A percentile compares a stretch with the other conserved stretches of the same genome.
These are phyloP conservation scores for Sclerotiophoma versabilis DNA, from an alignment of 2,329 filamentous ascomycete genomes.

Conservation along the genomic window DNA sequence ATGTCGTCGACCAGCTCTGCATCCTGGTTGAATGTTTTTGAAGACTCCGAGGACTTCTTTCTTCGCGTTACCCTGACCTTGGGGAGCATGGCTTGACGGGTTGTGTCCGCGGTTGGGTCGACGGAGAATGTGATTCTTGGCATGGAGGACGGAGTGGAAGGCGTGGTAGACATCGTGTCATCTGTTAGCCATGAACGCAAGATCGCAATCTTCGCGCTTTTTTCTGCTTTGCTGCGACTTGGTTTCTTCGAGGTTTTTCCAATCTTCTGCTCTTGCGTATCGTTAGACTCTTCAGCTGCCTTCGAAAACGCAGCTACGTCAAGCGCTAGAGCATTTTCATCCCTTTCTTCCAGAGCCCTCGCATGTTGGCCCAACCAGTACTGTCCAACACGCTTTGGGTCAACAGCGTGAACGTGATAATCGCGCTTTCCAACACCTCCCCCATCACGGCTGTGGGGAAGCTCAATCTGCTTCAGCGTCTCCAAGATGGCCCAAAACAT, in stretches of 20 bases:
- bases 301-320: not conserved
- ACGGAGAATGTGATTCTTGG: constrained; percentile 30
- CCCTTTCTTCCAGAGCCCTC: constrained; percentile 11
- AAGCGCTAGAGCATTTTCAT: constrained; percentile 15
- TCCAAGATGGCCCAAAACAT: constrained; percentile 74
- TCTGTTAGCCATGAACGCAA: constrained; percentile 51
- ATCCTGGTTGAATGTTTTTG: not conserved
- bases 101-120: constrained; percentile 5
- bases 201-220: constrained; percentile 69
- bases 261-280: not conserved
- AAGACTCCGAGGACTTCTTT: not conserved
- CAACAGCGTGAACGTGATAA: constrained; percentile 38
- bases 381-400: constrained; percentile 47
- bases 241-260: constrained; percentile 38
- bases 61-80: not conserved
- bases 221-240: constrained; percentile 54
- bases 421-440: not conserved
- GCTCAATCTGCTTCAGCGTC: constrained; percentile 5
- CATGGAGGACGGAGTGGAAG: constrained; percentile 6
- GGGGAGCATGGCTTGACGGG: constrained; percentile 16
- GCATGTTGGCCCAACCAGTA: constrained; percentile 44
- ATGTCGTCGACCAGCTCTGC: not conserved
- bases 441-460: not conserved
- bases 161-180: constrained; percentile 12
- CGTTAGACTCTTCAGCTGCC: constrained; percentile 18